A percentile compares a stretch with the other conserved stretches of the same genome.
Evolutionary conservation across 192 early-diverging fungal species (phyloP).

Genomic region (Lobosporangium transversale): DNA sequence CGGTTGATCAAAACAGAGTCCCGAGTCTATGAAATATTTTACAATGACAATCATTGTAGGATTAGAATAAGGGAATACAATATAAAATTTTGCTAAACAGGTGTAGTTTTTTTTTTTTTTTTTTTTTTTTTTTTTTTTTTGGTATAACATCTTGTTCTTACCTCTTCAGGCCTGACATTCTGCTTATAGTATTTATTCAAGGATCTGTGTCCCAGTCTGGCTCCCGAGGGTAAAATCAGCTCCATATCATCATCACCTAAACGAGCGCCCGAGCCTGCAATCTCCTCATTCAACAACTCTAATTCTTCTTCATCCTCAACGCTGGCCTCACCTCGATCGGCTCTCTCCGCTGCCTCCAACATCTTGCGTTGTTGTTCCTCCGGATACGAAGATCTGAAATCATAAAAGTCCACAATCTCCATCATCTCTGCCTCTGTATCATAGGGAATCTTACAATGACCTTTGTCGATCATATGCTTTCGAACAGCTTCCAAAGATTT

Average conservation of each 20-base stretch:
- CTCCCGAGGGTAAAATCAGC: slow-evolving; percentile 88
- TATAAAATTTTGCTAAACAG: not conserved
- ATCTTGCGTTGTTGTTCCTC: slow-evolving; percentile 59
- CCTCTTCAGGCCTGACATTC: slow-evolving; percentile 72
- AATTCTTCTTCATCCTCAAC: slow-evolving; percentile 59
- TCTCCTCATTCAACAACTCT: slow-evolving; percentile 50
- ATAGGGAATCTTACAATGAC: slow-evolving; percentile 97
- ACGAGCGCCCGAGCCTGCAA: slow-evolving; percentile 40
- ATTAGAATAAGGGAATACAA: slow-evolving; percentile 10
- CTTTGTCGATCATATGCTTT: slow-evolving; percentile 95
- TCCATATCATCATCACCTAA: slow-evolving; percentile 85
- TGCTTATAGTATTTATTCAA: slow-evolving; percentile 89
- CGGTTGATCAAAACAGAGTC: slow-evolving; percentile 85
- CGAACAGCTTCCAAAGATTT: slow-evolving; percentile 92
- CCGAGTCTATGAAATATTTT: slow-evolving; percentile 59
- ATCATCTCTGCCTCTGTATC: slow-evolving; percentile 90
- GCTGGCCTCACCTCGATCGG: slow-evolving; percentile 56
- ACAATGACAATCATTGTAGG: too few relatives aligned
- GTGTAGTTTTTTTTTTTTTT: too few relatives aligned
- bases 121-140: too few relatives aligned
- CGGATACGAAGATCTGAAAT: slow-evolving; percentile 90
- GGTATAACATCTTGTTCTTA: too few relatives aligned
- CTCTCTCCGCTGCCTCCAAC: slow-evolving; percentile 52
- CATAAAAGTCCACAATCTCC: slow-evolving; percentile 96
- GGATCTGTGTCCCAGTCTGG: slow-evolving; percentile 81